Conservation (phyloP, 148 eudicot genomes). For the Nyssa sinensis region DNA sequence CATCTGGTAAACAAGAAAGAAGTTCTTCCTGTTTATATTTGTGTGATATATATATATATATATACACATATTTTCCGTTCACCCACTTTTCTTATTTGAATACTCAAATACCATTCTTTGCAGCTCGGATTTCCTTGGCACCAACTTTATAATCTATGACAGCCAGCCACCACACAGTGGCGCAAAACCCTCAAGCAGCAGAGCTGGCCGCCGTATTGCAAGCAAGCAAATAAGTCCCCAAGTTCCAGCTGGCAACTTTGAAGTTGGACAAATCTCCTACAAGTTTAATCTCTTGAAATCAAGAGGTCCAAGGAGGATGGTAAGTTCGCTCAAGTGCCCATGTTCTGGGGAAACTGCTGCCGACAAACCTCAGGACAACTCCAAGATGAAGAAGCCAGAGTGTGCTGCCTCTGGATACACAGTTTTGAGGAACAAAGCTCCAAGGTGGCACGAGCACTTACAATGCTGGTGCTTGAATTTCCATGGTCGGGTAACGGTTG, state of each 20-base stretch:
- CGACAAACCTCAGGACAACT: constrained; percentile 20
- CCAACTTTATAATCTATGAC: constrained; percentile 84
- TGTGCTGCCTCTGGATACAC: constrained; percentile 32
- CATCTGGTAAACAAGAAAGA: background rate
- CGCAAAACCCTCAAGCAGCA: constrained; percentile 77
- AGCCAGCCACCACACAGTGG: constrained; percentile 81
- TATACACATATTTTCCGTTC: background rate
- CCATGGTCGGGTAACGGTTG: constrained; percentile 92
- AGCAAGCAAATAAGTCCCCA: constrained; percentile 96
- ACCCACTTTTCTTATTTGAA: background rate
- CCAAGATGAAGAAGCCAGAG: constrained; percentile 31
- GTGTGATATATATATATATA: no score
- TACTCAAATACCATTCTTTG: background rate
- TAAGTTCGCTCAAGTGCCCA: constrained; percentile 65
- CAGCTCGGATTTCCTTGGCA: constrained; percentile 99
- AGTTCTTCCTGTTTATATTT: background rate
- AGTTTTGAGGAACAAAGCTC: constrained; percentile 78
- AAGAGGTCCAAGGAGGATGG: constrained; percentile 95
- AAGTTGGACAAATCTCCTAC: constrained; percentile 76
- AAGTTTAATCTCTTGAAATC: constrained; percentile 93
- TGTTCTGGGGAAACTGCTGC: constrained; percentile 27
- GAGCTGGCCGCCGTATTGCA: constrained; percentile 71
- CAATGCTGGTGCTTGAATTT: constrained; percentile 99
- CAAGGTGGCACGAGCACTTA: constrained; percentile 94
- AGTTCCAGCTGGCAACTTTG: constrained; percentile 85